Evolutionary conservation across 2,329 filamentous ascomycete genomes (phyloP).

Genomic region (Aspergillus sp.): DNA sequence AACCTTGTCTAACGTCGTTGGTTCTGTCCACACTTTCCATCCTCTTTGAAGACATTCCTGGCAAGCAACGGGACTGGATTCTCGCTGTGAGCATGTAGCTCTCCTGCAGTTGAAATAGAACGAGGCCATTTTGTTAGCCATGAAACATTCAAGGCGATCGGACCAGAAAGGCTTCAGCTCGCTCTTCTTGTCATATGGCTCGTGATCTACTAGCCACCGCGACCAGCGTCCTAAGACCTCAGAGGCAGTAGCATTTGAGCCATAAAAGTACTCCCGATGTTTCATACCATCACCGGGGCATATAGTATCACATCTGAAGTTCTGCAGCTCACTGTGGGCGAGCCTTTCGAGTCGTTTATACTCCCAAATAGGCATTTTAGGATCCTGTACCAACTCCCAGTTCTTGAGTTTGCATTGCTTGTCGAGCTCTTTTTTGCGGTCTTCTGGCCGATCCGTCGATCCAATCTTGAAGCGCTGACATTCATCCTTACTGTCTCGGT

Average conservation of each 20-base stretch:
- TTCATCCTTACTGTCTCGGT: conserved; percentile 10
- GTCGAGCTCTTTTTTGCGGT: conserved; percentile 10
- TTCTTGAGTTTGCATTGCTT: conserved; percentile 9
- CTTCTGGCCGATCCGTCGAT: conserved; percentile 9
- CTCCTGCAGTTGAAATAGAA: conserved; percentile 10
- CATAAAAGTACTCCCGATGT: not conserved
- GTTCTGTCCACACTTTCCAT: conserved; percentile 16
- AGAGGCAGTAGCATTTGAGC: conserved; percentile 2
- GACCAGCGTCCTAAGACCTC: conserved; percentile 17
- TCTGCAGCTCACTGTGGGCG: conserved; percentile 13
- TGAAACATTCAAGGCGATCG: conserved; percentile 10
- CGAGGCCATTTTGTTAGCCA: conserved; percentile 1
- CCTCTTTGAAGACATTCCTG: conserved; percentile 17
- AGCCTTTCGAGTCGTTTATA: conserved; percentile 18
- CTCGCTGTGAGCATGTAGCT: not conserved
- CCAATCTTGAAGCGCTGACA: conserved; percentile 17
- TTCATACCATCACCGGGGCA: conserved; percentile 10
- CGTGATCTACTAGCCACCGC: conserved; percentile 13
- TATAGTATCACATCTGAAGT: conserved; percentile 7
- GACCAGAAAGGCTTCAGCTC: conserved; percentile 17
- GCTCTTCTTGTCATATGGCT: conserved; percentile 12
- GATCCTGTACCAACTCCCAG: conserved; percentile 2
- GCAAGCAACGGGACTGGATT: conserved; percentile 5
- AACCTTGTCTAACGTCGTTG: conserved; percentile 4
- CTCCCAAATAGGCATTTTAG: conserved; percentile 6